Conservation (phyloP, 2,329 filamentous ascomycete genomes). For the Diaporthe helianthi region DNA sequence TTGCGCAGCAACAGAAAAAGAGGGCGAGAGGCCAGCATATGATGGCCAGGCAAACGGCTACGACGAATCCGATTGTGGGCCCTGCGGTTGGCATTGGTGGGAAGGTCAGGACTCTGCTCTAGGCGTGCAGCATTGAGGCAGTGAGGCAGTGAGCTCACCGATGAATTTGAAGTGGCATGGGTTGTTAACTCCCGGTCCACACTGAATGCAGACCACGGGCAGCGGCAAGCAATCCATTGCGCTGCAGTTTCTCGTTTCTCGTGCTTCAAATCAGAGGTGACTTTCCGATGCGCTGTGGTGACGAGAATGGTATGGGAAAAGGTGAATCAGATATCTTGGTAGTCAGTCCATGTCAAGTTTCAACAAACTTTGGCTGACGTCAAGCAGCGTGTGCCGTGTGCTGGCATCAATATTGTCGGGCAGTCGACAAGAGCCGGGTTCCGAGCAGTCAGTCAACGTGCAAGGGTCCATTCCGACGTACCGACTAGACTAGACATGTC, state of each 20-base stretch:
- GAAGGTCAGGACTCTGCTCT: not conserved
- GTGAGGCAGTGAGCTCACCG: constrained; percentile 6
- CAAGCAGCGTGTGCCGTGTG: not conserved
- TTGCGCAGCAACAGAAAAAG: constrained; percentile 30
- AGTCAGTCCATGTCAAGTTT: no score
- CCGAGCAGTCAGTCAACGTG: not conserved
- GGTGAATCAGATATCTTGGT: no score
- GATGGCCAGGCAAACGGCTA: constrained; percentile 30
- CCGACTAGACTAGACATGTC: not conserved
- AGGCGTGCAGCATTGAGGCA: no score
- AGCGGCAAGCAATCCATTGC: constrained; percentile 30
- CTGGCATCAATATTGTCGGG: no score
- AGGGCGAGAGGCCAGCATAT: constrained; percentile 32
- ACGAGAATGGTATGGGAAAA: no score
- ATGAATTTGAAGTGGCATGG: constrained; percentile 32
- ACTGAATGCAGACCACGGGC: constrained; percentile 32
- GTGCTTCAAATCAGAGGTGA: no score
- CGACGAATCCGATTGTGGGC: constrained; percentile 30
- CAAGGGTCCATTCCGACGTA: not conserved
- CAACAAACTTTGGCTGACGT: not conserved
- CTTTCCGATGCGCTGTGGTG: not conserved
- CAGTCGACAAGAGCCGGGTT: no score
- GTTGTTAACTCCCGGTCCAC: constrained; percentile 30
- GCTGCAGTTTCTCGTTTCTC: not conserved
- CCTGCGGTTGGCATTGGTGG: not conserved